Evolutionary conservation across 805 yeast genomes (phyloP), one percentile per base, ranked within the genome.

Genomic region (Yamadazyma philogaea): DNA sequence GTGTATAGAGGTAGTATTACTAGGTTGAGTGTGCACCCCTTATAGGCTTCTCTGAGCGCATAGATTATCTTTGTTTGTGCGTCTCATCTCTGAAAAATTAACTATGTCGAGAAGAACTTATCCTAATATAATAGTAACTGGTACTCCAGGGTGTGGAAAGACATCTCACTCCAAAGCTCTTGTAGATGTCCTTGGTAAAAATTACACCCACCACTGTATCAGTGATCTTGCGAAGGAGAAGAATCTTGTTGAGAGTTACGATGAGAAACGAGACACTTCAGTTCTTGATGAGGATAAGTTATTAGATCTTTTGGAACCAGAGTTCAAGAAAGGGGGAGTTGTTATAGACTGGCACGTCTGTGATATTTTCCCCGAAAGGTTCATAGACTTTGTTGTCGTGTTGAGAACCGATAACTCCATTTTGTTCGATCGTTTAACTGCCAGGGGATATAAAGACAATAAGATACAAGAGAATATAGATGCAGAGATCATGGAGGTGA

Each of bases 311-410:
- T 63, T 93, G 38, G 96, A 90, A 60, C 82, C 83, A 6, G 76
- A 83, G 30, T 69, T 90, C 37, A 84, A 83, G 40, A 70, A 79
- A 49, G 99, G 99, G n/a, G 96, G 95, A 1, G 72, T 75, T n/a
- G 70, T 93, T 7, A 74, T 93, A 10, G 99, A 93, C 63, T 93
- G 99, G 99, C 99, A 93, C 60, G 93, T 91, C 34, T 88, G 96
- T 64, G 99, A 93, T 56, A 78, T 87, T 16, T 91, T 93, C 58
- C 98, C 98, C 1, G 98, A 89, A 59, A 70, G 95, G 52, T 76
- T 88, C 60, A 86, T 93, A 39, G 99, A 93, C 62, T 72, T 93
- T 48, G 98, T 93, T 5, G 84, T 89, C 30, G 99, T 93, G 1
- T 71, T 93, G 43, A 74, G 90, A 50, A 82, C 95, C 34, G 84